A percentile compares a stretch with the other conserved stretches of the same genome.
Conservation (phyloP, 2,329 filamentous ascomycete genomes). For the Zymoseptoria brevis region DNA sequence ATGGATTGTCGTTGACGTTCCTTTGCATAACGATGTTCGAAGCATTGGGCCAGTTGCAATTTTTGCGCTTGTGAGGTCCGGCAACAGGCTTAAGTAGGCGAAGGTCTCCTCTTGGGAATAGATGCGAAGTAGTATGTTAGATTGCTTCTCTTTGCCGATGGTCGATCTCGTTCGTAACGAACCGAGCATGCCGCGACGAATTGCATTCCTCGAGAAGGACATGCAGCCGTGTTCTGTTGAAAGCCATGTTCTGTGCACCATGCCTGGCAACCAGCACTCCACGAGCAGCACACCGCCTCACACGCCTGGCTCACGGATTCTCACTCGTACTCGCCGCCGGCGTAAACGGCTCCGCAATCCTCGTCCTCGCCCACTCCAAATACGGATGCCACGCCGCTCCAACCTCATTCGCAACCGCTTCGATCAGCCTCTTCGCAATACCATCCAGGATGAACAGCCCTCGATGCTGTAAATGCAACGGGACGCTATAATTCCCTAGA, state of each 20-base stretch:
- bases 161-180: too few species aligned
- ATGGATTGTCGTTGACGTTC: too few species aligned
- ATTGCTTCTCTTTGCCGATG: too few species aligned
- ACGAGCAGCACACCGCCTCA: neutral
- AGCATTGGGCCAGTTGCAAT: too few species aligned
- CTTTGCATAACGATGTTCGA: too few species aligned
- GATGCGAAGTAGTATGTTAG: too few species aligned
- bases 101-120: too few species aligned
- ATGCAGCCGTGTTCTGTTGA: too few species aligned
- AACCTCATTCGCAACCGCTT: constrained; percentile 5
- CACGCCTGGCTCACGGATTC: neutral
- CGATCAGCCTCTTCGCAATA: constrained; percentile 4
- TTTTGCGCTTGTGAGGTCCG: too few species aligned
- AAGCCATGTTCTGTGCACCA: neutral
- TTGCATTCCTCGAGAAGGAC: too few species aligned
- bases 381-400: constrained; percentile 5
- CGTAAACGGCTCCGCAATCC: neutral
- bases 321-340: neutral
- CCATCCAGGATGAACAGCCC: constrained; percentile 8
- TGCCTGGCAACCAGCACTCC: neutral
- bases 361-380: constrained; percentile 6
- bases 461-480: constrained; percentile 7
- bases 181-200: too few species aligned
- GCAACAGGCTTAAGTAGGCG: too few species aligned
- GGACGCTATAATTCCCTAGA: constrained; percentile 15